Base-by-base conservation (phyloP, 768 basidiomycete genomes). In the Amanita muscaria region DNA sequence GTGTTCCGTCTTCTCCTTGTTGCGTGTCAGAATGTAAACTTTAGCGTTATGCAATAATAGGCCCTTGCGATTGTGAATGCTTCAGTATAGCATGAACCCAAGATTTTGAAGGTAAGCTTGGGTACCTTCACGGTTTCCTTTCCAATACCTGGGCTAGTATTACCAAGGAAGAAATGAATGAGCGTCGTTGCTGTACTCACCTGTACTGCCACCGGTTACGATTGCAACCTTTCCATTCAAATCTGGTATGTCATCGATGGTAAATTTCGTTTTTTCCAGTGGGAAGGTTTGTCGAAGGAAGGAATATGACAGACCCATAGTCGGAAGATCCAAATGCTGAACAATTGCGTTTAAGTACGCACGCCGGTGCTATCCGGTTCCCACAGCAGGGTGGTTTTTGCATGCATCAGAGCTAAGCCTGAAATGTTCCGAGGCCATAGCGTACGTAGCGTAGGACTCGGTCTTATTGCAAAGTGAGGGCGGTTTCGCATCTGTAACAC, bases 11-110 rank as follows among this genome's bases (percentile, higher is more conserved):
- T 73, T 81, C 23, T 60, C 58, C 40, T 57, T 48, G 42, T 54
- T 67, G n/a, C 80, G 69, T 7, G 64, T 62, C 0, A 74, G 78
- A 34, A 85, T 38, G 54, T 87, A 85, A 0, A 86, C 81, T 42
- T 73, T 82, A 7, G 81, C 82, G 53, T 80, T 75, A 50, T 76
- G 76, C 9, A 50, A 31, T 12, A 84, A 62, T 6, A 83, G 68
- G 2, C 61, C 70, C 74, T 79, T 36, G 10, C 34, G n/a, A n/a
- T n/a, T n/a, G n/a, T n/a, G n/a, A 19, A 36, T 36, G 10, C 12
- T 19, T 36, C 18, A n/a, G 34, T 19, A 10, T 19, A 32, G 31
- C 12, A 32, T 11, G 29, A 30, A 14, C 14, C 29, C 23, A 24
- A 14, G 19, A 30, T n/a, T 12, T 14, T 4, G 3, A 40, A n/a